These are phyloP conservation scores for Daucus carota DNA, from an alignment of 129 eudicot species.

Conservation along the genomic window DH1_v3.0 NC_030386.2:30920001-30920500, in stretches of 20 bases:
- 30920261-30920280: constrained; percentile 33
- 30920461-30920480: constrained; percentile 30
- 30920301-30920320: constrained; percentile 27
- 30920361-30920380: constrained; percentile 38
- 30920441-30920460: constrained; percentile 32
- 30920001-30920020: constrained; percentile 55
- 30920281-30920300: constrained; percentile 26
- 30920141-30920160: constrained; percentile 17
- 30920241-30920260: constrained; percentile 19
- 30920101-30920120: constrained; percentile 38
- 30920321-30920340: constrained; percentile 29
- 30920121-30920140: constrained; percentile 33
- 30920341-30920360: constrained; percentile 29
- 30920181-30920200: constrained; percentile 21
- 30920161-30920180: constrained; percentile 18
- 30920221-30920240: constrained; percentile 32
- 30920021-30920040: constrained; percentile 37
- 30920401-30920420: constrained; percentile 33
- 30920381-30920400: constrained; percentile 30
- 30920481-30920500: constrained; percentile 26
- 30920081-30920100: constrained; percentile 2
- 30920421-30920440: constrained; percentile 20
- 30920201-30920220: constrained; percentile 49
- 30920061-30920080: constrained; percentile 27
- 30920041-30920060: constrained; percentile 37